These are phyloP conservation scores for Acacia melanoxylon DNA, from an alignment of 306 rosid species.

Conservation along the genomic window DNA sequence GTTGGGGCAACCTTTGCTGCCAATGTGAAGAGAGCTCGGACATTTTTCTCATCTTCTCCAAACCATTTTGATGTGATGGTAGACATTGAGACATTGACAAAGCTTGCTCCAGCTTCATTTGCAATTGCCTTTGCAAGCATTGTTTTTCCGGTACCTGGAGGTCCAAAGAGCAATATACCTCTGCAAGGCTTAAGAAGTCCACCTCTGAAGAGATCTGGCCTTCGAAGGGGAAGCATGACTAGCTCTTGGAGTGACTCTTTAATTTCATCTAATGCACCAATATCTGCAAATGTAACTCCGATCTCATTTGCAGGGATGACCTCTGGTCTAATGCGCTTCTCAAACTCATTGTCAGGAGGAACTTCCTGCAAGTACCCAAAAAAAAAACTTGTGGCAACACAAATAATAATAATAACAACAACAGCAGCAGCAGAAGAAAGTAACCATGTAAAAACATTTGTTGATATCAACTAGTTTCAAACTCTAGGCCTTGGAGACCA, in stretches of 20 bases:
- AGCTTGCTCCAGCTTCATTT: conserved; percentile 82
- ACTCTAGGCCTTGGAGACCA: conserved; percentile 1
- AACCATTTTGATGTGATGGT: conserved; percentile 76
- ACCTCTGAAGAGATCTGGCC: conserved; percentile 77
- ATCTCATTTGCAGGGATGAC: conserved; percentile 82
- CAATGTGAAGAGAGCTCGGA: conserved; percentile 72
- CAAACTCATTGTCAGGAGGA: conserved; percentile 75
- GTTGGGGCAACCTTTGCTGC: conserved; percentile 88
- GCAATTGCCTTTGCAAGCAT: conserved; percentile 91
- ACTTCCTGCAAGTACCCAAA: conserved; percentile 49
- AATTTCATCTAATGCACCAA: conserved; percentile 72
- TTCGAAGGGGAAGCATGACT: conserved; percentile 85
- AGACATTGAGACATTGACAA: conserved; percentile 81
- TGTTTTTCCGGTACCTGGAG: conserved; percentile 88
- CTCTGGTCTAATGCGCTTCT: conserved; percentile 78
- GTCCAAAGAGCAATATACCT: conserved; percentile 83
- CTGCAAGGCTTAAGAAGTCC: conserved; percentile 80
- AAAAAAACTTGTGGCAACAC: conserved; percentile 6
- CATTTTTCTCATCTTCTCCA: conserved; percentile 80
- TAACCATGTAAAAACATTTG: neutral
- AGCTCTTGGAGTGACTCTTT: conserved; percentile 83
- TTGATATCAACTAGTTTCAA: neutral
- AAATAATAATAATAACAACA: neutral
- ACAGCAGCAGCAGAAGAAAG: neutral
- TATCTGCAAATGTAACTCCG: conserved; percentile 80